Percentiles rank a stretch among this genome's conserved stretches.
phyloP scores from a whole-genome alignment of 345 rosid species.

The Sisymbrium irio region DNA sequence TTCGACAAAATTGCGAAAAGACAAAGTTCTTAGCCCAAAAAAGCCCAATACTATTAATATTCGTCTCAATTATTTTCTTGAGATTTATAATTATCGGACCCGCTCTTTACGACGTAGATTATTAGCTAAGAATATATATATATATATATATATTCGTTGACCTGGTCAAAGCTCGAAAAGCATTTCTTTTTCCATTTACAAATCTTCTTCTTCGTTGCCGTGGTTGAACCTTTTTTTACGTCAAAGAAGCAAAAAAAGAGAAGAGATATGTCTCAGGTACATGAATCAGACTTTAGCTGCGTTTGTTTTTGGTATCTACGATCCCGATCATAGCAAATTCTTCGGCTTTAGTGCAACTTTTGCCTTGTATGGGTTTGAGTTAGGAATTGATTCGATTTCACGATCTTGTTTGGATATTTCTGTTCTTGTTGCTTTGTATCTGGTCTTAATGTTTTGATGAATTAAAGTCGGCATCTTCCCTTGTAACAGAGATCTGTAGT shows the following conservation, averaged over 20 bases:
- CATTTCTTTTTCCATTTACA: neutral
- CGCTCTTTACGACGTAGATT: too few relatives aligned
- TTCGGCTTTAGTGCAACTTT: neutral
- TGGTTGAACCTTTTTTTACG: conserved; percentile 1
- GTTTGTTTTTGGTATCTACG: neutral
- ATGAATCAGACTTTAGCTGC: neutral
- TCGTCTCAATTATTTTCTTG: too few relatives aligned
- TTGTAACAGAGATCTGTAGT: neutral
- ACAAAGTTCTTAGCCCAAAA: too few relatives aligned
- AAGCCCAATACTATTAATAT: too few relatives aligned
- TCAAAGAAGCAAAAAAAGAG: neutral
- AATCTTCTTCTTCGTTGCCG: neutral
- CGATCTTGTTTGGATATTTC: neutral
- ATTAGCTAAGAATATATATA: too few relatives aligned
- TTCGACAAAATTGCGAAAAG: too few relatives aligned
- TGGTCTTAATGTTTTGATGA: neutral
- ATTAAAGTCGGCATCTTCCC: neutral
- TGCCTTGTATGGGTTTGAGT: neutral
- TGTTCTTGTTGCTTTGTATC: neutral
- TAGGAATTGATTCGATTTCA: conserved; percentile 7
- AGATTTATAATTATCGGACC: too few relatives aligned
- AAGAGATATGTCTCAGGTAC: conserved; percentile 27
- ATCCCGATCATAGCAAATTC: neutral
- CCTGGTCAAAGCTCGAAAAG: conserved; percentile 3
- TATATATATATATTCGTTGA: too few relatives aligned